Conservation (phyloP, 192 early-diverging fungal genomes). For the Funneliformis mosseae region DNA sequence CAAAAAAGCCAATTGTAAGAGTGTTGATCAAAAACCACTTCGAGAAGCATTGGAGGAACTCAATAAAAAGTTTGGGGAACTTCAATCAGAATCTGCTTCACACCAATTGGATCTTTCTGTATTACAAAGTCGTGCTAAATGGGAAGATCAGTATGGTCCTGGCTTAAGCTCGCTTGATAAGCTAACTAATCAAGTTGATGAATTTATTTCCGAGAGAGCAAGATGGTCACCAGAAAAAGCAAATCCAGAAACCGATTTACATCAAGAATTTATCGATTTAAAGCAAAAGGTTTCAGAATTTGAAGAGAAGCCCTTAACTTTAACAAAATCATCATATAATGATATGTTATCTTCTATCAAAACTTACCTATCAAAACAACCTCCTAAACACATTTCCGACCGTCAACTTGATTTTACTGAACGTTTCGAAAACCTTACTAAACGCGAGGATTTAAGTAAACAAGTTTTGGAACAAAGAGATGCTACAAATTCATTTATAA, state of each 20-base stretch:
- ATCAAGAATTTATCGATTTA: constrained; percentile 9
- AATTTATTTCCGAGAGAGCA: constrained; percentile 14
- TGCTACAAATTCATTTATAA: not conserved
- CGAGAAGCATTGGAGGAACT: constrained; percentile 5
- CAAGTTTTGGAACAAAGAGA: constrained; percentile 27
- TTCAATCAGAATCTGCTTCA: constrained; percentile 5
- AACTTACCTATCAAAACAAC: constrained; percentile 5
- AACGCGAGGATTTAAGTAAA: not conserved
- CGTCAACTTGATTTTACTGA: constrained; percentile 10
- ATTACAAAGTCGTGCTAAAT: constrained; percentile 14
- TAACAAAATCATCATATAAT: constrained; percentile 6
- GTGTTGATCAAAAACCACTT: constrained; percentile 16
- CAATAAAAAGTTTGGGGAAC: constrained; percentile 21
- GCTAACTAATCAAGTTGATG: constrained; percentile 3
- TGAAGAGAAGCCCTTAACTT: constrained; percentile 10
- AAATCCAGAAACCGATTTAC: not conserved
- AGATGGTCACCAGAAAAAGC: constrained; percentile 10
- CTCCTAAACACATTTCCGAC: constrained; percentile 5
- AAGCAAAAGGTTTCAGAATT: constrained; percentile 17
- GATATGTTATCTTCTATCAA: constrained; percentile 20
- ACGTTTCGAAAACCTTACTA: not conserved
- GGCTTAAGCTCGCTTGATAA: not conserved
- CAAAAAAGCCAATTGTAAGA: constrained; percentile 18
- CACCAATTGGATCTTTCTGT: constrained; percentile 19
- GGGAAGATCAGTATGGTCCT: constrained; percentile 18